Percentiles rank a stretch among this genome's conserved stretches.
Conservation (phyloP, 1,284 basidiomycete genomes). For the Volvariella volvacea region DNA sequence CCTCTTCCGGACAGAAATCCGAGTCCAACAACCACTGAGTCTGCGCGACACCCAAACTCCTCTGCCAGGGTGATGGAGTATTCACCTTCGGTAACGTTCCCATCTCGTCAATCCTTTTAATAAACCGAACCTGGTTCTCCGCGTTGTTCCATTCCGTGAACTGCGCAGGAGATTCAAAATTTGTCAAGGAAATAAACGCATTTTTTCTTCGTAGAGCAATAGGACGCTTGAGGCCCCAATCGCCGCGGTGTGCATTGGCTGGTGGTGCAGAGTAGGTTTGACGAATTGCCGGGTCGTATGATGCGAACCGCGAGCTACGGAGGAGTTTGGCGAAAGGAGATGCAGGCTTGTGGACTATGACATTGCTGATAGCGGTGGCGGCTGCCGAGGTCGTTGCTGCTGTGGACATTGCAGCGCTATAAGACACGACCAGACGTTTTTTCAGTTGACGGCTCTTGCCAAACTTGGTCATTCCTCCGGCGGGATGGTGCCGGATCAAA, state of each 20-base stretch:
- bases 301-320: constrained; percentile 69
- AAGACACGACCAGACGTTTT: neutral
- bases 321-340: constrained; percentile 69
- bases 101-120: constrained; percentile 61
- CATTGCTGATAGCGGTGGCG: constrained; percentile 25
- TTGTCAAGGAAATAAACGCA: constrained; percentile 51
- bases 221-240: constrained; percentile 76
- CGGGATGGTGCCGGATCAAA: no score
- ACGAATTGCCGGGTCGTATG: constrained; percentile 65
- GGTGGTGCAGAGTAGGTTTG: constrained; percentile 67
- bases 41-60: constrained; percentile 24
- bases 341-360: constrained; percentile 18
- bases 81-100: constrained; percentile 32
- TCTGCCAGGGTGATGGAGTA: constrained; percentile 25
- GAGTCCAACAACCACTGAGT: constrained; percentile 40
- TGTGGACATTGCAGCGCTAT: constrained; percentile 2
- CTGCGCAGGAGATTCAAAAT: constrained; percentile 61
- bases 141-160: constrained; percentile 71
- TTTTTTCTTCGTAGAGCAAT: constrained; percentile 57
- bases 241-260: constrained; percentile 63
- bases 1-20: constrained; percentile 32
- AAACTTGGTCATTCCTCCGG: no score
- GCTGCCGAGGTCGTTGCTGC: constrained; percentile 17
- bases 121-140: constrained; percentile 55
- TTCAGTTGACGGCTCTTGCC: neutral